phyloP scores from a whole-genome alignment of 805 yeast species.

The Wickerhamiella spandovensis region DNA sequence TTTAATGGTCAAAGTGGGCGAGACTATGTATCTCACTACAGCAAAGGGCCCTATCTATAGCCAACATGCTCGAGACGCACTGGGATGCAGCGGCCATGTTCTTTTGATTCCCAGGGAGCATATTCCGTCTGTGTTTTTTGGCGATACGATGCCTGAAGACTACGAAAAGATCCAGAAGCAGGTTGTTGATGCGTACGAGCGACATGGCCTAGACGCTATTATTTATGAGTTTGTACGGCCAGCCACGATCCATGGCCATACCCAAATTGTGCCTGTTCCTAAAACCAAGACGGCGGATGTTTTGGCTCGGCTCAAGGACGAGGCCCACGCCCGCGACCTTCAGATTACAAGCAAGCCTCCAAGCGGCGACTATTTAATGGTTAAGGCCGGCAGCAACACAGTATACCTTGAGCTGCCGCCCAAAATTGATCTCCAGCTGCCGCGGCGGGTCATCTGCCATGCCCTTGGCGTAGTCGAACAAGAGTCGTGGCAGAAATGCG shows the following conservation, averaged over 20 bases:
- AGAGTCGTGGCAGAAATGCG: background rate
- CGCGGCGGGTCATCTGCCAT: slow-evolving; percentile 1
- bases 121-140: background rate
- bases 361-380: background rate
- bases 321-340: background rate
- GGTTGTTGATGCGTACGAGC: background rate
- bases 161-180: background rate
- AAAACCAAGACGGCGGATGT: background rate
- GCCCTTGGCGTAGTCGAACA: background rate
- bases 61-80: background rate
- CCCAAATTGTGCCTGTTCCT: slow-evolving; percentile 3
- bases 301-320: background rate
- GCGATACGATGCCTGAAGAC: background rate
- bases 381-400: background rate
- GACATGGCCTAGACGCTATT: background rate
- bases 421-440: slow-evolving; percentile 2
- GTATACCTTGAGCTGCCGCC: background rate
- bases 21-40: background rate
- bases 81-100: slow-evolving; percentile 2
- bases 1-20: background rate
- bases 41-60: slow-evolving; percentile 1
- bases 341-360: background rate
- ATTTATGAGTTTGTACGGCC: slow-evolving; percentile 1
- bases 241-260: slow-evolving; percentile 3
- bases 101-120: slow-evolving; percentile 1